Evolutionary conservation across 2,329 filamentous ascomycete genomes (phyloP).

Genomic region (Claviceps citrina): DNA sequence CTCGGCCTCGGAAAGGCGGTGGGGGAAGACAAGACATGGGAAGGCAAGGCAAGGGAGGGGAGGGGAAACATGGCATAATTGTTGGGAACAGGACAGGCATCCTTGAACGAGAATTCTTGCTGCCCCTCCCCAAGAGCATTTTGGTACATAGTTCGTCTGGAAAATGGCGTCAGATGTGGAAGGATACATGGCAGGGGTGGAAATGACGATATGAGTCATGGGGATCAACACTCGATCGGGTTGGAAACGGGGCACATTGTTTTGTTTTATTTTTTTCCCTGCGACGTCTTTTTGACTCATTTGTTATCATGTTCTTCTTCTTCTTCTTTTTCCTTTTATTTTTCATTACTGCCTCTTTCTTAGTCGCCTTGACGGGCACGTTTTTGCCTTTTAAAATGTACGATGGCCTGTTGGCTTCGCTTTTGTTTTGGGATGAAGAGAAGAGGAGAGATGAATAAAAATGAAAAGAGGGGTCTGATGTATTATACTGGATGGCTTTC

Average conservation of each 20-base stretch:
- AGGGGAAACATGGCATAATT: slow-evolving; percentile 1
- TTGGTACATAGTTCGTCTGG: slow-evolving; percentile 8
- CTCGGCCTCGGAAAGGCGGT: slow-evolving; percentile 1
- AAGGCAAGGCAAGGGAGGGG: too few species aligned
- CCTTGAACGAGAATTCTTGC: slow-evolving; percentile 1
- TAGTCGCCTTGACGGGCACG: too few species aligned
- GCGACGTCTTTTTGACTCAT: neutral
- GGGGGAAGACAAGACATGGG: too few species aligned
- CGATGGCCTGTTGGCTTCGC: too few species aligned
- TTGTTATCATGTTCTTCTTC: neutral
- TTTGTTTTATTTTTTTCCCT: neutral
- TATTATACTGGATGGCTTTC: too few species aligned
- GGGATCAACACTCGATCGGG: slow-evolving; percentile 3
- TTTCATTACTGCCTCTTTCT: too few species aligned
- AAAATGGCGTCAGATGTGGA: slow-evolving; percentile 2
- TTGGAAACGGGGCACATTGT: slow-evolving; percentile 4
- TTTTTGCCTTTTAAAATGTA: too few species aligned
- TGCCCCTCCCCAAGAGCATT: slow-evolving; percentile 1
- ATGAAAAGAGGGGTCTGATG: too few species aligned
- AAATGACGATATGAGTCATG: neutral
- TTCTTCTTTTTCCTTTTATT: neutral
- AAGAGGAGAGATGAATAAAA: too few species aligned
- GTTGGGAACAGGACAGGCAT: slow-evolving; percentile 6
- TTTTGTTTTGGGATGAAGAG: too few species aligned
- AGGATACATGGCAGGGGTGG: neutral